Percentiles rank a stretch among this genome's conserved stretches.
Evolutionary conservation across 169 alveolate genomes (phyloP).

Genomic region (Eimeria falciformis): DNA sequence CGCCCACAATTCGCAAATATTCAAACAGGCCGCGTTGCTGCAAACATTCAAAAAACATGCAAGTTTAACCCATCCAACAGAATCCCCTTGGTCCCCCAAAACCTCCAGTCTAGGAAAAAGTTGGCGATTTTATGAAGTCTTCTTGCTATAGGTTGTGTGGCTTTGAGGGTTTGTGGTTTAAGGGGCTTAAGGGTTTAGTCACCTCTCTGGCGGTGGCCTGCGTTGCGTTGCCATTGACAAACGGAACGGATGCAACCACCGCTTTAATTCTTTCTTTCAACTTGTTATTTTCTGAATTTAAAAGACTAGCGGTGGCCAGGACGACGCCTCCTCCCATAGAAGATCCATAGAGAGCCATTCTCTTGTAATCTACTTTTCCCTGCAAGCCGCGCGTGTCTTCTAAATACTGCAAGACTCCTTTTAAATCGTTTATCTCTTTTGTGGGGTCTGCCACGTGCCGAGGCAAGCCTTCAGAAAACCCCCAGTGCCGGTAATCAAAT

Average conservation of each 20-base stretch:
- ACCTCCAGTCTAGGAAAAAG: too few relatives aligned
- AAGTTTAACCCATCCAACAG: too few relatives aligned
- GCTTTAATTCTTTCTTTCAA: not conserved
- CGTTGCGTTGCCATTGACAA: not conserved
- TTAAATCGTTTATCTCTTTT: constrained; percentile 20
- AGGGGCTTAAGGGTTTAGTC: too few relatives aligned
- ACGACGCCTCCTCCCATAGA: constrained; percentile 66
- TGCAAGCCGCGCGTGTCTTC: not conserved
- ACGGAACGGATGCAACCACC: constrained; percentile 33
- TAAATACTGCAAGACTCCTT: constrained; percentile 7
- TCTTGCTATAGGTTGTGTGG: too few relatives aligned
- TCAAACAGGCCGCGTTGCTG: not conserved
- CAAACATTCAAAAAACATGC: not conserved
- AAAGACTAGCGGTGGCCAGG: constrained; percentile 17
- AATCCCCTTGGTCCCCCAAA: too few relatives aligned
- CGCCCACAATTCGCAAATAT: not conserved
- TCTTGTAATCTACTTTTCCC: not conserved
- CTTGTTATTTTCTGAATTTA: not conserved
- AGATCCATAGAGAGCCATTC: constrained; percentile 32
- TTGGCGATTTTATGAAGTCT: too few relatives aligned
- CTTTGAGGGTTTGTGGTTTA: too few relatives aligned
- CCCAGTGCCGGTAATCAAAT: constrained; percentile 70
- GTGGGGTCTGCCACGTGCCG: constrained; percentile 43
- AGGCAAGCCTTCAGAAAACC: constrained; percentile 46
- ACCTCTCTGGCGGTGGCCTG: not conserved